Conservation (phyloP, 106 monocot species). For the Acorus calamus region DNA sequence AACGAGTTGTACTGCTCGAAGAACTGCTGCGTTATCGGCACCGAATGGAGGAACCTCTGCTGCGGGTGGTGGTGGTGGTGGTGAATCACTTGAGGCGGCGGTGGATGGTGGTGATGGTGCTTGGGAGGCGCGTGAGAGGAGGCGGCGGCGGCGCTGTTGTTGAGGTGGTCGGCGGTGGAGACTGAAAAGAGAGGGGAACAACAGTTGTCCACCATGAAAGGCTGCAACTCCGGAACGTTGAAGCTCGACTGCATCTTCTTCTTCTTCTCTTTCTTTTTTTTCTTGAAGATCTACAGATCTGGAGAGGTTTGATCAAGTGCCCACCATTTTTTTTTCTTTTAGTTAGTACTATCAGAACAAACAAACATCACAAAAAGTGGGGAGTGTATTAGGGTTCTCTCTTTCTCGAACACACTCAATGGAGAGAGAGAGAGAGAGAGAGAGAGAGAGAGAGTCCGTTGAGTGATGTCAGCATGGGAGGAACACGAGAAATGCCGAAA, state of each 20-base stretch:
- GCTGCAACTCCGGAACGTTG: constrained; percentile 79
- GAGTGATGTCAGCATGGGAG: too few species aligned
- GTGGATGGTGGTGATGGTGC: constrained; percentile 12
- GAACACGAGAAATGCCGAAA: too few species aligned
- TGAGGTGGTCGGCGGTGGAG: constrained; percentile 6
- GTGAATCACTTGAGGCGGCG: constrained; percentile 4
- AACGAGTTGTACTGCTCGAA: constrained; percentile 7
- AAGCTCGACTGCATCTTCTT: constrained; percentile 72
- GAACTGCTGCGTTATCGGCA: constrained; percentile 19
- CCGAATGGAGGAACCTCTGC: constrained; percentile 12
- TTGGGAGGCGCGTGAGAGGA: constrained; percentile 5
- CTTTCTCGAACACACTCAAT: too few species aligned
- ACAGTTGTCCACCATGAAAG: constrained; percentile 61
- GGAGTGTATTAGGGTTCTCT: too few species aligned
- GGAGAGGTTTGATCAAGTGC: too few species aligned
- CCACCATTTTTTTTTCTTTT: too few species aligned
- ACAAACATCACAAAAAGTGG: too few species aligned
- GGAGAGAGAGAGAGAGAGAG: too few species aligned
- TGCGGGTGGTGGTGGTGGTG: constrained; percentile 9
- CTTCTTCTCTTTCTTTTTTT: too few species aligned
- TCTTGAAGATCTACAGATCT: background rate
- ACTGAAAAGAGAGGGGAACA: constrained; percentile 37
- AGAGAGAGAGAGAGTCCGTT: too few species aligned
- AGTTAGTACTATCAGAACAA: too few species aligned
- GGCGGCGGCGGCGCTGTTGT: background rate